Evolutionary conservation across 1,139 yeast genomes (phyloP), one percentile per base, ranked within the genome.

Genomic region (Kazachstania sp.): DNA sequence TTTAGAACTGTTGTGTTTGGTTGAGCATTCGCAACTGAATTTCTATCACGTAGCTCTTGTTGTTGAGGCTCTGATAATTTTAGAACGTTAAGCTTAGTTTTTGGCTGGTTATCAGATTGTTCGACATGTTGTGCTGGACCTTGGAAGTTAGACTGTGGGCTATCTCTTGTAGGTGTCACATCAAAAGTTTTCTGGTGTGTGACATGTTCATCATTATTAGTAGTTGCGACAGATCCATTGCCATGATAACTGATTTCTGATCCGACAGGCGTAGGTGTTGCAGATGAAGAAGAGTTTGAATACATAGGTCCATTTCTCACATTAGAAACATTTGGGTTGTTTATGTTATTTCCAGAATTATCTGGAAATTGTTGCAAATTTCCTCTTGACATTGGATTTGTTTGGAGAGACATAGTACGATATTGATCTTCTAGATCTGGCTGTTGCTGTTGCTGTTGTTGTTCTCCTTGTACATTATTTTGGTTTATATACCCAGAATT

Each of bases 51-150:
- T 16, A 54, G 13, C 41, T 58, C 61, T 16, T 53, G 44, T 43
- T 56, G 57, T 36, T 60, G 61, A 13, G 58, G 61, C 30, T 49
- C 52, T 2, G 64, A 58, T 18, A 60, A 44, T 44, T 59, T 53
- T 28, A 60, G 32, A 18, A 60, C 55, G 43, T 57, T 59, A 39
- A 60, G 39, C 40, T 56, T 57, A 1, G 53, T 55, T 19, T 45
- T 51, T 16, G 49, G 47, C 16, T 47, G 35, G 8, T n/a, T 15
- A 16, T 32, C 18, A 1, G 11, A 6, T 15, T 15, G 18, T 32
- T 5, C 18, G 4, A 16, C 18, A 12, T 13, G n/a, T 18, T n/a
- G 13, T 6, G 8, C 36, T n/a, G n/a, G 7, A 7, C 3, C 12
- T 15, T 32, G 15, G 1, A 5, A 9, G 7, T 15, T 32, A 32